Conservation (phyloP, 2,329 filamentous ascomycete species). For the Cytospora chrysosperma region DNA sequence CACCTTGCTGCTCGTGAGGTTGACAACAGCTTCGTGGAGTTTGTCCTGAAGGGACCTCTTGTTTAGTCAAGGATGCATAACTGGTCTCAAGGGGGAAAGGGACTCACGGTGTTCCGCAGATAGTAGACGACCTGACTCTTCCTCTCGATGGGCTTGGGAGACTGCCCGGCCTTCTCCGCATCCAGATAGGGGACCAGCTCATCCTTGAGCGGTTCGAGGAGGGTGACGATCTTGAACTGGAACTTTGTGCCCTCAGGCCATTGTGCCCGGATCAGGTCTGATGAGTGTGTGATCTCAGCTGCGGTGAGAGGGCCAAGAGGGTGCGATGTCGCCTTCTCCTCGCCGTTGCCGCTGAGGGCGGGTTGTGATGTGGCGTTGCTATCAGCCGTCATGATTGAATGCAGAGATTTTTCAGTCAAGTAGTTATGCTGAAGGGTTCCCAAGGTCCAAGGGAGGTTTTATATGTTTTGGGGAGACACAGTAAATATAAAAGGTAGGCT, state of each 20-base stretch:
- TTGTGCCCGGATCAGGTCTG: slow-evolving; percentile 47
- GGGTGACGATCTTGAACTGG: slow-evolving; percentile 63
- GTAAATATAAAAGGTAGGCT: no score
- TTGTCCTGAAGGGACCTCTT: slow-evolving; percentile 56
- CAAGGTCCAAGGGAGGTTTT: no score
- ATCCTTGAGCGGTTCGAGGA: slow-evolving; percentile 56
- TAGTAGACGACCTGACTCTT: slow-evolving; percentile 59
- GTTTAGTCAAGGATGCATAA: background rate
- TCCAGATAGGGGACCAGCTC: slow-evolving; percentile 51
- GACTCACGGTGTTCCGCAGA: slow-evolving; percentile 55
- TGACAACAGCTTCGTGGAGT: slow-evolving; percentile 59
- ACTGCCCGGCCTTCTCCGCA: slow-evolving; percentile 44
- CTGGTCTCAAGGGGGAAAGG: background rate
- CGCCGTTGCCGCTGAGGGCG: slow-evolving; percentile 9
- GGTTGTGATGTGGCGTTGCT: slow-evolving; percentile 6
- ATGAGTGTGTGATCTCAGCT: slow-evolving; percentile 54
- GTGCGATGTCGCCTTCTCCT: slow-evolving; percentile 36
- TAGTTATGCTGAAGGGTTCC: background rate
- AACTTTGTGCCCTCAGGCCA: slow-evolving; percentile 57
- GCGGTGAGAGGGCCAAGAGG: slow-evolving; percentile 59
- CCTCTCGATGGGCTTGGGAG: slow-evolving; percentile 44
- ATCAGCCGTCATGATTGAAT: slow-evolving; percentile 20
- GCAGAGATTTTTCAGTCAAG: no score
- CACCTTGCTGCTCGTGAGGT: slow-evolving; percentile 49
- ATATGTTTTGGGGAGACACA: no score